phyloP scores from a whole-genome alignment of 371 early-diverging fungal species.

The Chytridiales sp. region DNA sequence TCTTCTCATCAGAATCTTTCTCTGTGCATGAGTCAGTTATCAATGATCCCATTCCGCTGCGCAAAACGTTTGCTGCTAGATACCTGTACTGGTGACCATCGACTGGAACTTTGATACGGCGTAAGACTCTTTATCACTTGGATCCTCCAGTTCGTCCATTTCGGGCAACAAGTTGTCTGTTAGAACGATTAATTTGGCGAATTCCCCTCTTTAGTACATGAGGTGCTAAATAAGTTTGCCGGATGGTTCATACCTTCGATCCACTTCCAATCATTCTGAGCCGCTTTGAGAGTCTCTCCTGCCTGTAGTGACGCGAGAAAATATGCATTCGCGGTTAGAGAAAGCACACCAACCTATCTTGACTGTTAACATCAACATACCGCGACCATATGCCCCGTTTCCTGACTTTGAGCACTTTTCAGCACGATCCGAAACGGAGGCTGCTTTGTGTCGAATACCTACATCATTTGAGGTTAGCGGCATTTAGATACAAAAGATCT shows the following conservation, averaged over 20 bases:
- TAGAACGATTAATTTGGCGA: not conserved
- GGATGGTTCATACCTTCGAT: constrained; percentile 59
- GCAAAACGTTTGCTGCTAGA: constrained; percentile 2
- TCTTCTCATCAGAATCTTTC: constrained; percentile 75
- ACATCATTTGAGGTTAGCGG: not conserved
- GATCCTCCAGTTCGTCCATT: constrained; percentile 71
- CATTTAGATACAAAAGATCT: not conserved
- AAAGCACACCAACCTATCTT: not conserved
- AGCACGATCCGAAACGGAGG: constrained; percentile 87
- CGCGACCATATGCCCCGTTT: constrained; percentile 50
- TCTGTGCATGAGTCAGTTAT: constrained; percentile 26
- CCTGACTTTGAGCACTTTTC: constrained; percentile 40
- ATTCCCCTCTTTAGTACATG: not conserved
- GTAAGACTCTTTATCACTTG: constrained; percentile 76
- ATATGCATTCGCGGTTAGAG: not conserved
- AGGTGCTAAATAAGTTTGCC: not conserved
- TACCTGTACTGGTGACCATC: constrained; percentile 79
- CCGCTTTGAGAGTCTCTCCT: constrained; percentile 76
- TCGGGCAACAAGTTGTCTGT: constrained; percentile 69
- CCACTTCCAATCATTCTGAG: constrained; percentile 89
- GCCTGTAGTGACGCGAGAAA: constrained; percentile 35
- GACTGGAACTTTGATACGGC: constrained; percentile 87
- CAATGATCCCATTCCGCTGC: too few relatives aligned
- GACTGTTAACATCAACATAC: constrained; percentile 18
- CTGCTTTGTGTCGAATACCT: constrained; percentile 87